phyloP scores from a whole-genome alignment of 495 filamentous ascomycete genomes.

The Penicillium flavigenum region DNA sequence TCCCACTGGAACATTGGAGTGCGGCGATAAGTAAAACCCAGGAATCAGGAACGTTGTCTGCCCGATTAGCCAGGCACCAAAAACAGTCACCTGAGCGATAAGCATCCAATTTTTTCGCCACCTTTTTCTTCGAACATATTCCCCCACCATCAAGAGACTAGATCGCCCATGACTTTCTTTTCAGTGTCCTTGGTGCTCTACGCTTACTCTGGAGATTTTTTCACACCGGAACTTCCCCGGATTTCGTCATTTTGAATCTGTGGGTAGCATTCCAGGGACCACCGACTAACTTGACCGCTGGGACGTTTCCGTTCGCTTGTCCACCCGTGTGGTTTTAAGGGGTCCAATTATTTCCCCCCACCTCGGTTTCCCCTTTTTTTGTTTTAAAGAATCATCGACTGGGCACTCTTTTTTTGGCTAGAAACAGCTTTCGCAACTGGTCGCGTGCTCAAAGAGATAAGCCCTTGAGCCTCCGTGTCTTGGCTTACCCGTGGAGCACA shows the following conservation, averaged over 20 bases:
- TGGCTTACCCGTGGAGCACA: constrained; percentile 18
- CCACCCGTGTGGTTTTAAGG: constrained; percentile 12
- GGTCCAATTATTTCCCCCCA: constrained; percentile 19
- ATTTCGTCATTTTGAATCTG: constrained; percentile 2
- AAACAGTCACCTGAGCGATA: constrained; percentile 31
- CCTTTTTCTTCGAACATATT: constrained; percentile 13
- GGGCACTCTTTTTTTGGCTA: neutral
- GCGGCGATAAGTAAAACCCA: constrained; percentile 11
- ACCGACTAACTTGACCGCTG: constrained; percentile 11
- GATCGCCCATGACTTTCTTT: neutral
- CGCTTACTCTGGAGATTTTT: neutral
- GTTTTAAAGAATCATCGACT: constrained; percentile 3
- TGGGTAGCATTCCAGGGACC: constrained; percentile 13
- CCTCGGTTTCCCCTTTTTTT: constrained; percentile 15
- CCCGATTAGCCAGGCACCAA: constrained; percentile 25
- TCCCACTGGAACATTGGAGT: neutral
- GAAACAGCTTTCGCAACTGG: constrained; percentile 12
- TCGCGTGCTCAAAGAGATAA: constrained; percentile 10
- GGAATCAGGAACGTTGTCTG: constrained; percentile 6
- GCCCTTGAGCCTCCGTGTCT: constrained; percentile 5
- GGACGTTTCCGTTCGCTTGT: constrained; percentile 28
- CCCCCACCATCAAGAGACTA: constrained; percentile 1
- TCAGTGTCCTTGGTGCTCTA: neutral
- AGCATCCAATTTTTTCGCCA: constrained; percentile 27
- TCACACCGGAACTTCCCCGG: constrained; percentile 2